Evolutionary conservation across 345 rosid genomes (phyloP).

Genomic region (Capsella bursapastoris): DNA sequence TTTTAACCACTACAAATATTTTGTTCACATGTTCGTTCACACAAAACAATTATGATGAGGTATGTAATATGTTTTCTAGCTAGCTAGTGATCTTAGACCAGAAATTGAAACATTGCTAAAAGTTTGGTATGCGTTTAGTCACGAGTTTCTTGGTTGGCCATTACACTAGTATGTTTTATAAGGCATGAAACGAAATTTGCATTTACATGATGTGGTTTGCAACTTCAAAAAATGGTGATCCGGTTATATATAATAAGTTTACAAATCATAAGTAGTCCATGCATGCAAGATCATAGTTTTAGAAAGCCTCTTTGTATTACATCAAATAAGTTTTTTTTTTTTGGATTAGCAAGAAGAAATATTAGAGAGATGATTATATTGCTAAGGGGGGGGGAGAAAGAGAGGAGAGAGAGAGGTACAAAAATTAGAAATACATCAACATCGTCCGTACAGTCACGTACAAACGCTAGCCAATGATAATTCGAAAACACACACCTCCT

Average conservation of each 20-base stretch:
- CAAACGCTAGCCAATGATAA: slow-evolving; percentile 48
- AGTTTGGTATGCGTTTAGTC: neutral
- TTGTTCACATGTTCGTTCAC: neutral
- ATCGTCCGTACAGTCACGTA: slow-evolving; percentile 57
- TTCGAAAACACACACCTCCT: slow-evolving; percentile 54
- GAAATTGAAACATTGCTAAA: neutral
- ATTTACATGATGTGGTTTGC: no score
- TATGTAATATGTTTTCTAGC: neutral
- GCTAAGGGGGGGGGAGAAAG: no score
- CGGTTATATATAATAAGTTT: no score
- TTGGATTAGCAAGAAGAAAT: no score
- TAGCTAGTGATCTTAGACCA: neutral
- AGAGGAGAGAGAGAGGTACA: neutral
- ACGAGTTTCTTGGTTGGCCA: neutral
- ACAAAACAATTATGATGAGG: neutral
- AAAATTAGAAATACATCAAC: slow-evolving; percentile 42
- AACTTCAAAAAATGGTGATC: no score
- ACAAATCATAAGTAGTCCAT: no score
- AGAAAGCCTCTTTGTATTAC: no score
- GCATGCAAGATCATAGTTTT: no score
- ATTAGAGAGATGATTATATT: neutral
- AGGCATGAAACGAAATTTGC: no score
- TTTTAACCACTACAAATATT: neutral
- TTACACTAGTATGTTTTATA: no score
- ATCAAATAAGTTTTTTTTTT: no score